Conservation (phyloP, 768 basidiomycete genomes). For the Tephrocybe rancida region DNA sequence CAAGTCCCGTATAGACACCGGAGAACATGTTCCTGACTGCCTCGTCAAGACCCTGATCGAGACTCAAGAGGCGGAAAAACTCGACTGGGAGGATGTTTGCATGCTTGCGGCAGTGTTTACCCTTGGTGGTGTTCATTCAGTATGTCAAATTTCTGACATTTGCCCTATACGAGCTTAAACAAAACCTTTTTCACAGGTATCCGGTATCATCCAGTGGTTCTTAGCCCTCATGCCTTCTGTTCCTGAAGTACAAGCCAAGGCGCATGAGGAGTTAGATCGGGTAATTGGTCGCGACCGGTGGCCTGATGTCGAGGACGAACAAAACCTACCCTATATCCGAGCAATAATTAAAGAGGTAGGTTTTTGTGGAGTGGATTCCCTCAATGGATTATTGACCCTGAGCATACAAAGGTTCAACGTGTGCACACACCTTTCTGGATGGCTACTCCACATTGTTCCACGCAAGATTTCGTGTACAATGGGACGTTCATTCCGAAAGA, state of each 20-base stretch:
- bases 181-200: slow-evolving; percentile 23
- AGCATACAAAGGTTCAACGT: slow-evolving; percentile 30
- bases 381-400: background rate
- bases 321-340: slow-evolving; percentile 34
- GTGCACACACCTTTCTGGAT: slow-evolving; percentile 40
- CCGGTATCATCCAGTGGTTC: slow-evolving; percentile 39
- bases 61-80: slow-evolving; percentile 31
- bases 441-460: slow-evolving; percentile 37
- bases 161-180: background rate
- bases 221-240: slow-evolving; percentile 33
- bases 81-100: slow-evolving; percentile 39
- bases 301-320: slow-evolving; percentile 31
- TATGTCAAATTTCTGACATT: slow-evolving; percentile 19
- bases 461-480: slow-evolving; percentile 40
- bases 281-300: slow-evolving; percentile 28
- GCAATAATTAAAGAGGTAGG: slow-evolving; percentile 30
- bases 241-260: slow-evolving; percentile 26
- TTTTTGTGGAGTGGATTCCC: background rate
- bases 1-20: slow-evolving; percentile 32
- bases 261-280: slow-evolving; percentile 32
- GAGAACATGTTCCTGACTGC: slow-evolving; percentile 43
- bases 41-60: slow-evolving; percentile 40
- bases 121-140: slow-evolving; percentile 45
- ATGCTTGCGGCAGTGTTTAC: slow-evolving; percentile 42
- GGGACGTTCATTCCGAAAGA: slow-evolving; percentile 42